phyloP scores from a whole-genome alignment of 345 rosid genomes.

The Murraya paniculata region DNA sequence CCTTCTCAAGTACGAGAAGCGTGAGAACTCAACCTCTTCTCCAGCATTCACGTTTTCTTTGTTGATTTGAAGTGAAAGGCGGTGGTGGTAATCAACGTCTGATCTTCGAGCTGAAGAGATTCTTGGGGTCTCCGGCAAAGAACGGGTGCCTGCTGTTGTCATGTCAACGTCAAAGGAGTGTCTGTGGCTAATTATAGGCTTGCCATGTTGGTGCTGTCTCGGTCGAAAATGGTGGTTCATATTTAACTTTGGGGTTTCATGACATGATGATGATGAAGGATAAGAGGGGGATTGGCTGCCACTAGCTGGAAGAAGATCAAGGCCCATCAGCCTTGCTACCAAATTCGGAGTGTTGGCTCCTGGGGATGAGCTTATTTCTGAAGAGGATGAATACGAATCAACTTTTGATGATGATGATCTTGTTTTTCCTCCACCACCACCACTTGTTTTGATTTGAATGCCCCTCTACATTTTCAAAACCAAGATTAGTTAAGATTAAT shows the following conservation, averaged over 20 bases:
- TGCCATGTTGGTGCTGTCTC: conserved; percentile 30
- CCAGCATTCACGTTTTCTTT: conserved; percentile 46
- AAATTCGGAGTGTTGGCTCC: conserved; percentile 75
- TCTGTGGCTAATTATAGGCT: conserved; percentile 14
- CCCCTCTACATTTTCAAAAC: conserved; percentile 44
- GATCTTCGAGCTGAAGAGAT: conserved; percentile 75
- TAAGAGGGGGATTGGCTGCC: conserved; percentile 52
- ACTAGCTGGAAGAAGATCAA: conserved; percentile 62
- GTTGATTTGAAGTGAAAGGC: conserved; percentile 74
- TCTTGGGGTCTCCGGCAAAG: conserved; percentile 85
- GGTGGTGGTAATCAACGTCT: conserved; percentile 67
- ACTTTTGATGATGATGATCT: conserved; percentile 12
- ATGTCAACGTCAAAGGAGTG: conserved; percentile 36
- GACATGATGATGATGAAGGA: conserved; percentile 24
- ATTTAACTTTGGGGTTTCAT: conserved; percentile 27
- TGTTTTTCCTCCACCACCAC: conserved; percentile 25
- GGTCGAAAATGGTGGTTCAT: conserved; percentile 17
- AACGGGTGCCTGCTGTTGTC: conserved; percentile 40
- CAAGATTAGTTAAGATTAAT: neutral
- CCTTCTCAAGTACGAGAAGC: conserved; percentile 35
- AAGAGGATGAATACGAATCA: conserved; percentile 27
- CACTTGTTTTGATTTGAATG: conserved; percentile 66
- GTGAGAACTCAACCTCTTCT: conserved; percentile 40
- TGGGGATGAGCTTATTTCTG: conserved; percentile 67
- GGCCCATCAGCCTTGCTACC: conserved; percentile 95